These are phyloP conservation scores for Kappamyces sp. DNA, from an alignment of 192 early-diverging fungal species.

Conservation along the genomic window DNA sequence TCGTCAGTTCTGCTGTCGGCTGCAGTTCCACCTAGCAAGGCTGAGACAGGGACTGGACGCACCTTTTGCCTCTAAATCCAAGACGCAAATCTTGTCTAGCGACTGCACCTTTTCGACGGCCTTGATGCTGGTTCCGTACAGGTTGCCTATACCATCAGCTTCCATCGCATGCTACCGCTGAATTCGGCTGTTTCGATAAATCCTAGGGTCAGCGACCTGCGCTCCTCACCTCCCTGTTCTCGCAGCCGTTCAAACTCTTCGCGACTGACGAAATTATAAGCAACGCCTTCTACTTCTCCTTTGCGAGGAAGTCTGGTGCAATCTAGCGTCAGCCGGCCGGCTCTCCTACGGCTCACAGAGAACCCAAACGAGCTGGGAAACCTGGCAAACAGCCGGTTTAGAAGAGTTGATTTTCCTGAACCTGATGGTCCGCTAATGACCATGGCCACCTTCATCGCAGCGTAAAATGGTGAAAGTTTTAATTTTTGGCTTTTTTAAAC, in stretches of 20 bases:
- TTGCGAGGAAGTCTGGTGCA: constrained; percentile 34
- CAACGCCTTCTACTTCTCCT: constrained; percentile 36
- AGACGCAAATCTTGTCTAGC: constrained; percentile 36
- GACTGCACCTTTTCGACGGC: constrained; percentile 31
- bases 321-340: neutral
- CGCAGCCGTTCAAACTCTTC: constrained; percentile 28
- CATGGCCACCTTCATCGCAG: constrained; percentile 2
- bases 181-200: constrained; percentile 40
- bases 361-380: constrained; percentile 83
- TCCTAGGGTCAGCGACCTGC: constrained; percentile 12
- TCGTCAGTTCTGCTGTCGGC: too few relatives aligned
- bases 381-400: constrained; percentile 53
- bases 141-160: constrained; percentile 18
- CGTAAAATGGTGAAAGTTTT: too few relatives aligned
- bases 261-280: constrained; percentile 35
- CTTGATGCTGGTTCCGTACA: constrained; percentile 37
- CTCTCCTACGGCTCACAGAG: constrained; percentile 60
- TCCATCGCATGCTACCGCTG: neutral
- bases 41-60: too few relatives aligned
- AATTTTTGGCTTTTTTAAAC: too few relatives aligned
- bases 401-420: constrained; percentile 27
- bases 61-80: constrained; percentile 40
- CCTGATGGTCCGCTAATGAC: constrained; percentile 26
- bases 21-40: too few relatives aligned
- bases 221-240: neutral